phyloP scores from a whole-genome alignment of 2,329 filamentous ascomycete genomes.

The Colletotrichum sp. region DNA sequence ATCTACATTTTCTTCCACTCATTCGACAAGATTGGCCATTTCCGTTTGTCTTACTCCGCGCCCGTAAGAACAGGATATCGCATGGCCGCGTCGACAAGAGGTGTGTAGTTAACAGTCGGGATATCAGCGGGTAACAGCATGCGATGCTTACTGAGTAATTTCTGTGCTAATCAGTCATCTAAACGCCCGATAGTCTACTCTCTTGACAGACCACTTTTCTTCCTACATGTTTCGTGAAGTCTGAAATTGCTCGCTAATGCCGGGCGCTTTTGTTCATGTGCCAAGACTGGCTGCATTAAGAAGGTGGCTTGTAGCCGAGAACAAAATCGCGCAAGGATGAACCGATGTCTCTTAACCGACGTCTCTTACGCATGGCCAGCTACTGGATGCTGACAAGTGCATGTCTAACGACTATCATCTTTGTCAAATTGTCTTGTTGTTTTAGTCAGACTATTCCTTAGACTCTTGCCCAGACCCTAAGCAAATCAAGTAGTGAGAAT shows the following conservation, averaged over 20 bases:
- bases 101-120: neutral
- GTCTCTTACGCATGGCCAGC: too few relatives aligned
- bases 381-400: neutral
- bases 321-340: neutral
- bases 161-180: rapidly evolving
- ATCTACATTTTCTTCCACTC: neutral
- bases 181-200: neutral
- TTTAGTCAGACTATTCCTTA: neutral
- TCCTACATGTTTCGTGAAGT: neutral
- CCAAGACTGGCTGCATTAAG: neutral
- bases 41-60: neutral
- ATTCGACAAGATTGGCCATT: neutral
- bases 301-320: neutral
- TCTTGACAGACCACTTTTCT: neutral
- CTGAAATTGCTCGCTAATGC: neutral
- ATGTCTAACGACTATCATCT: neutral
- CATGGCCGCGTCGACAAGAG: neutral
- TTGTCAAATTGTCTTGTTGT: neutral
- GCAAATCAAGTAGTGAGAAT: neutral
- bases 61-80: neutral
- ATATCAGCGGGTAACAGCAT: neutral
- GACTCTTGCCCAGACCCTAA: neutral
- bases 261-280: neutral
- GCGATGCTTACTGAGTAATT: neutral
- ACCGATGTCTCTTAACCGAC: neutral